phyloP scores from a whole-genome alignment of 306 rosid species.

The Ziziphus jujuba region DNA sequence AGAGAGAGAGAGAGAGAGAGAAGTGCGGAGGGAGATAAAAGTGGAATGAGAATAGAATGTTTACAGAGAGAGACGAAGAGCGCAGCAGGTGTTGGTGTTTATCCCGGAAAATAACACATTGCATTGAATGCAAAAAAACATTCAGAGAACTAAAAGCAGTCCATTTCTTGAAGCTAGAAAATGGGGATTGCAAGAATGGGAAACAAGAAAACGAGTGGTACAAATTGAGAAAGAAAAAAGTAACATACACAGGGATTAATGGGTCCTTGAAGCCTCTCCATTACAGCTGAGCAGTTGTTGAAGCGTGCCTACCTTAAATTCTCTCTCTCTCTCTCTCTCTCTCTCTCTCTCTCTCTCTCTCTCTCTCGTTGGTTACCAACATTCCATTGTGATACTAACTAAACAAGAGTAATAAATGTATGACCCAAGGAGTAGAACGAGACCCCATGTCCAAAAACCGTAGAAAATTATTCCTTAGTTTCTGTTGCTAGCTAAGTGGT shows the following conservation, averaged over 20 bases:
- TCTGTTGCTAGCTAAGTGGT: slow-evolving; percentile 28
- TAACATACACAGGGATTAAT: slow-evolving; percentile 72
- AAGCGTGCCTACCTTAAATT: slow-evolving; percentile 35
- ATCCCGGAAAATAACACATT: slow-evolving; percentile 34
- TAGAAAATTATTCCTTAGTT: slow-evolving; percentile 46
- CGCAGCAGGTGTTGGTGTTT: slow-evolving; percentile 18
- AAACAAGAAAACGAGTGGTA: neutral
- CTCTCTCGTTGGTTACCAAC: slow-evolving; percentile 57
- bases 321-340: slow-evolving; percentile 18
- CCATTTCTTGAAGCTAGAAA: slow-evolving; percentile 38
- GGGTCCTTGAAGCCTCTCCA: slow-evolving; percentile 95
- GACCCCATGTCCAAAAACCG: slow-evolving; percentile 48
- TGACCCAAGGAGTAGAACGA: slow-evolving; percentile 48
- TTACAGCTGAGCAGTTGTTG: slow-evolving; percentile 38
- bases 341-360: slow-evolving; percentile 21
- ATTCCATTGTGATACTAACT: slow-evolving; percentile 64
- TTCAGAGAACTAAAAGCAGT: slow-evolving; percentile 46
- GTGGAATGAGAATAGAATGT: slow-evolving; percentile 38
- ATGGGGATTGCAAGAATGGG: slow-evolving; percentile 24
- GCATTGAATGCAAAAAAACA: slow-evolving; percentile 51
- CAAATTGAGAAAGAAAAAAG: slow-evolving; percentile 13
- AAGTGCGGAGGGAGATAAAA: no score
- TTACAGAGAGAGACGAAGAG: slow-evolving; percentile 14
- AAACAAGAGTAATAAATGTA: slow-evolving; percentile 71
- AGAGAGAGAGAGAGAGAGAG: slow-evolving; percentile 11